Evolutionary conservation across 208 protist species (phyloP).

Genomic region (Tritrichomonas foetus): DNA sequence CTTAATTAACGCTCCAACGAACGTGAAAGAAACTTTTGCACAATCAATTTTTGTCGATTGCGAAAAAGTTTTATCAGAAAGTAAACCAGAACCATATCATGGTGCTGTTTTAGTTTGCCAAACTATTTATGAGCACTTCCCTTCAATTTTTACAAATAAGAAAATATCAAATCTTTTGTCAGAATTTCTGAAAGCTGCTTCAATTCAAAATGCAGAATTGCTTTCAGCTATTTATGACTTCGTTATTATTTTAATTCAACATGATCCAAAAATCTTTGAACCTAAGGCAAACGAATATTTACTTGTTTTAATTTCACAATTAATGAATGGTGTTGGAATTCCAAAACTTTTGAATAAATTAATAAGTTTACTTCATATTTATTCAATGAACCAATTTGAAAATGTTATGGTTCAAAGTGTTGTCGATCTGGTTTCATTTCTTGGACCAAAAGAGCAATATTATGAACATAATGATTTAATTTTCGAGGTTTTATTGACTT

Average conservation of each 20-base stretch:
- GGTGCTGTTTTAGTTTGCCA: not conserved
- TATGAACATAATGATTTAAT: not conserved
- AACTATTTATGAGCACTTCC: not conserved
- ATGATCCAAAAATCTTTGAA: too few species aligned
- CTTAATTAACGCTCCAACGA: not conserved
- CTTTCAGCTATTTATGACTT: too few species aligned
- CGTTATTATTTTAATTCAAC: too few species aligned
- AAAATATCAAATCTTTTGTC: not conserved
- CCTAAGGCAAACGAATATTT: too few species aligned
- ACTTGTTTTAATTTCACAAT: too few species aligned
- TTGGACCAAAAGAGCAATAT: not conserved
- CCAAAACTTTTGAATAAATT: too few species aligned
- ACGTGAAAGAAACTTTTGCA: not conserved
- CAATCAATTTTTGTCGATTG: not conserved
- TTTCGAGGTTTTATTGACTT: not conserved
- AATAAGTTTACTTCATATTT: too few species aligned
- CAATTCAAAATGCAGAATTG: too few species aligned
- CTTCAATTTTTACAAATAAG: not conserved
- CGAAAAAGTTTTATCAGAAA: not conserved
- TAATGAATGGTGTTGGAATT: too few species aligned
- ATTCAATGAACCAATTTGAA: too few species aligned
- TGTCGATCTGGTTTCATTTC: too few species aligned
- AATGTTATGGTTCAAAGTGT: too few species aligned
- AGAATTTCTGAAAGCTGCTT: not conserved
- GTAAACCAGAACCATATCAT: not conserved